Base-by-base conservation (phyloP, 225 moss, liverwort and hornwort species). In the Physcomitrellopsis africana region DNA sequence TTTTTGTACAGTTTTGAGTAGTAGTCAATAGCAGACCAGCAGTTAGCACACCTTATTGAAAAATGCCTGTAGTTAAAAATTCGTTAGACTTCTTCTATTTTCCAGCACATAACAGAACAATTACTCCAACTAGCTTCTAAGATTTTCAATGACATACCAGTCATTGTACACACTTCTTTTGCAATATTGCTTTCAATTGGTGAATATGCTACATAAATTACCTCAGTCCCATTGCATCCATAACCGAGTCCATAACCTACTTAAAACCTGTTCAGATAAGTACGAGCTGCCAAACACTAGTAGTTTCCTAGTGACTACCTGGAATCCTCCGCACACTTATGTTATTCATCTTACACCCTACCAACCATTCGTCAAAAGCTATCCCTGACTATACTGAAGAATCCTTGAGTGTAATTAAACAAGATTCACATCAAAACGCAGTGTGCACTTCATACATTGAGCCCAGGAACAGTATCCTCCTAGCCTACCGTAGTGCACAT, bases 271-370 rank as follows among this genome's bases (percentile, higher is more conserved):
- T 70, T 78, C 67, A 69, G 57, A 72, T 55, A 77, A 63, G 51
- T 14, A 79, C 49, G 49, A 67, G 65, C 66, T 81, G 78, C 65
- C 69, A 69, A 76, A 76, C 78, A 75, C 80, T 68, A 13, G 51
- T 48, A 17, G 81, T 81, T 78, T 79, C 82, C 80, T 78, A 48
- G 59, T 3, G 44, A 52, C 79, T 77, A 68, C 65, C 73, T 74
- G 71, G 70, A 80, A 84, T 81, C 74, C 77, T 81, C 74, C 77
- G 74, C 74, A 72, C 84, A 83, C 71, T 81, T 49, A 72, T 76
- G 18, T 83, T 86, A 83, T 83, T 86, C 81, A 86, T 79, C 72
- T 77, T 82, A 85, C 82, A 74, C 72, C 79, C 84, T 81, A 79
- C 77, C 76, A 46, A 77, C 83, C 80, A 78, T 76, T 76, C 60